Evolutionary conservation across 106 monocot genomes (phyloP).

Genomic region (Phalaenopsis equestris): DNA sequence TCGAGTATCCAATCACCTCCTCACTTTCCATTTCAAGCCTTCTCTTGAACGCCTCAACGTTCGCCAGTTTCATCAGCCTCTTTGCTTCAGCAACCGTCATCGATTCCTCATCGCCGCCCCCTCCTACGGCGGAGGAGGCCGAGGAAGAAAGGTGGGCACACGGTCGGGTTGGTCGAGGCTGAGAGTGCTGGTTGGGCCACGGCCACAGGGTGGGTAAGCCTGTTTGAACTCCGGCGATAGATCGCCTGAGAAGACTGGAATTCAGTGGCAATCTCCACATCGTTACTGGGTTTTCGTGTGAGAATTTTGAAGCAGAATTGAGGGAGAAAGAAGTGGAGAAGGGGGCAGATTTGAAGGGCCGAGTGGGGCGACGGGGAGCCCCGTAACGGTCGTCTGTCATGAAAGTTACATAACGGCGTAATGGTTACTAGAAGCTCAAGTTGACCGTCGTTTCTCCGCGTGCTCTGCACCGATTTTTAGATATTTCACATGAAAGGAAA

Average conservation of each 20-base stretch:
- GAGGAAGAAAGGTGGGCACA: neutral
- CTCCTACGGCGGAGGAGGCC: neutral
- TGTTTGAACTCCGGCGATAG: neutral
- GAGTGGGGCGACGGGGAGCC: neutral
- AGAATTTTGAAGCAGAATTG: neutral
- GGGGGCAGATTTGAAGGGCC: neutral
- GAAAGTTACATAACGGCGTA: neutral
- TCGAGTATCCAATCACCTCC: constrained; percentile 74
- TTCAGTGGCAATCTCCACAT: constrained; percentile 33
- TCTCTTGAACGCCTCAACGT: constrained; percentile 81
- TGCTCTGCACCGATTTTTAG: too few species aligned
- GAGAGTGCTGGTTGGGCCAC: constrained; percentile 3
- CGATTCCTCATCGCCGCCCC: neutral
- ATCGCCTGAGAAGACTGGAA: constrained; percentile 14
- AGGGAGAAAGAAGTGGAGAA: neutral
- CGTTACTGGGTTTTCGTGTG: neutral
- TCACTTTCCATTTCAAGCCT: constrained; percentile 49
- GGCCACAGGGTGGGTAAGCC: neutral
- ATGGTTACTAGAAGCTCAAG: neutral
- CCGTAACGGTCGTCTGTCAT: neutral
- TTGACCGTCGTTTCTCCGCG: too few species aligned
- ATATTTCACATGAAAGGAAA: too few species aligned
- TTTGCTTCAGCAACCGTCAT: constrained; percentile 61
- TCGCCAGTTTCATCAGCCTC: constrained; percentile 74
- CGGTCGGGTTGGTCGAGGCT: constrained; percentile 14